Evolutionary conservation across 2,329 filamentous ascomycete genomes (phyloP), one percentile per base, ranked within the genome.

Genomic region (Ophiobolus disseminans): DNA sequence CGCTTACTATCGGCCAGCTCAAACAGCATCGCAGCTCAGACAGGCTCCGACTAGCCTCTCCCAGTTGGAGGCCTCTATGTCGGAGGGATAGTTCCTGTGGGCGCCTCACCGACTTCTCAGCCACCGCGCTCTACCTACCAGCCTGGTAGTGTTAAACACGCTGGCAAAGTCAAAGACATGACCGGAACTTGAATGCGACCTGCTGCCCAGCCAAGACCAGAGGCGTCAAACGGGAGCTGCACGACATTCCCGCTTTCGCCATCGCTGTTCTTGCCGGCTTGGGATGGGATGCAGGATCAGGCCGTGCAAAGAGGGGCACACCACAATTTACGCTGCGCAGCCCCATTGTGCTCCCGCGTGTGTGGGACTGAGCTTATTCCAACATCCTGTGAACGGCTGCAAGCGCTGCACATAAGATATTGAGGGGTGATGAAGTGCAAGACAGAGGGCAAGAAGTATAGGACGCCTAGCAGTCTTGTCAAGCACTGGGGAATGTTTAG

Each of bases 281-380:
- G 51, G 55, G 54, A 45, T 28, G 38, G 35, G 25, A 50, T 51
- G 57, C 52, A 51, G 51, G 42, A 46, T 34, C 26, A 40, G 31
- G 41, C 32, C 35, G 37, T 35, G 36, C 40, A 44, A 49, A 42
- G 40, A 42, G 50, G 50, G 47, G 39, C 39, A 35, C n/a, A n/a
- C n/a, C n/a, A n/a, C 40, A 32, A 28, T 34, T 20, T 36, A 22
- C 31, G 31, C 30, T 36, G 40, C 40, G 40, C 50, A 50, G 52
- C 57, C 59, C 62, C 60, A 60, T n/a, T n/a, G 55, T 55, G 60
- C 49, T 62, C 62, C 56, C 58, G 58, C 54, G 57, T 58, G 62
- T n/a, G 65, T 62, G 63, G 63, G 63, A 62, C 57, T 61, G 63
- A 65, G 63, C 63, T 67, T 67, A 67, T 62, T 65, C 59, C 54